Base-by-base conservation (phyloP, 2,329 filamentous ascomycete genomes). In the Nemania diffusa region DNA sequence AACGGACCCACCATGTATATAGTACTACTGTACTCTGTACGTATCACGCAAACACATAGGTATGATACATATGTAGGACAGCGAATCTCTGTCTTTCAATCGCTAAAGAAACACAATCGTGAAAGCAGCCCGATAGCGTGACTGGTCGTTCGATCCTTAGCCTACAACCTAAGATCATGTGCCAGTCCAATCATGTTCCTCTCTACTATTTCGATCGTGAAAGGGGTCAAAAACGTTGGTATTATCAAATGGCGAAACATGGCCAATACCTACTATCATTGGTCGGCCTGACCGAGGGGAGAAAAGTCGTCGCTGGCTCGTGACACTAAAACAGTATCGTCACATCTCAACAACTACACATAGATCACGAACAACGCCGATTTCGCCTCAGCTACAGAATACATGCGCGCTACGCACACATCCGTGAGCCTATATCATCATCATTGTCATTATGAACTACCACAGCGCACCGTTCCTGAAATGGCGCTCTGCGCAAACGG, bases 241-340 rank as follows among this genome's bases (percentile, higher is more conserved):
- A 40, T 17, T 40, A 27, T 15, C 26, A 24, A 61, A n/a, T n/a
- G n/a, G n/a, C n/a, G n/a, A 26, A 62, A 2, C 27, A 57, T 57
- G 40, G 57, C 51, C 56, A 57, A 57, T 57, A 52, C 32, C 17
- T 40, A n/a, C 22, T 32, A 57, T 40, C 24, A 24, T 34, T 53
- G 22, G 5, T 48, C 67, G 64, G 67, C 48, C 26, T 62, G 40
- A n/a, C 67, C 64, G 67, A 62, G 42, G 51, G 42, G 26, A 48
- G 51, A 53, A 37, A 61, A 40, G 5, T 24, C 24, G 37, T 51
- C 32, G 37, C 27, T 46, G 24, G 42, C 34, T 42, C 56, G 48
- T 60, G 56, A 67, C 40, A 61, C 44, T 32, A 62, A 56, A 46
- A 37, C 22, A 22, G 17, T 37, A 50, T 40, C 32, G 51, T 48